Percentiles rank a stretch among this genome's conserved stretches.
These are phyloP conservation scores for Talaromyces sp. DNA, from an alignment of 2,329 filamentous ascomycete species.

Conservation along the genomic window DNA sequence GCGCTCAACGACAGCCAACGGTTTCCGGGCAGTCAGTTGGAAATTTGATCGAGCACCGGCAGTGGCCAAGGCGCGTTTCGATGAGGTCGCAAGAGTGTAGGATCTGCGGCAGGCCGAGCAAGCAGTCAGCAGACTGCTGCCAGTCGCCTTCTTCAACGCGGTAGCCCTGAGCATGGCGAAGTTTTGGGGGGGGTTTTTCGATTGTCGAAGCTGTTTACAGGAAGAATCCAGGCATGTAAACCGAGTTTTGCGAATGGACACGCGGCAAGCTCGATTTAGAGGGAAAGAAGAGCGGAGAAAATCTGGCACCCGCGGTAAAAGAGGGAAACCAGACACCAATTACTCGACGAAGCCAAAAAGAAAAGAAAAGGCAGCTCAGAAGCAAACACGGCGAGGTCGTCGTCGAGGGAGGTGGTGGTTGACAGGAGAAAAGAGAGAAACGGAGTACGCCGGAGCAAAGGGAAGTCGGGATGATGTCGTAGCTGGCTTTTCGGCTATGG, in stretches of 20 bases:
- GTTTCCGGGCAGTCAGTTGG: slow-evolving; percentile 33
- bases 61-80: slow-evolving; percentile 20
- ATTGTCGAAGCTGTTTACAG: not conserved
- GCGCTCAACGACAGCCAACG: slow-evolving; percentile 35
- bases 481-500: slow-evolving; percentile 2
- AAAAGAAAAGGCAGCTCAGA: not conserved
- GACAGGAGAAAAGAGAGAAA: not conserved
- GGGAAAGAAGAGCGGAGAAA: not conserved
- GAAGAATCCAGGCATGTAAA: slow-evolving; percentile 9
- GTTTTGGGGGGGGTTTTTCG: not conserved
- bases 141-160: slow-evolving; percentile 32
- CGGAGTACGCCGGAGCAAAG: slow-evolving; percentile 3
- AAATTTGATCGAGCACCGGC: slow-evolving; percentile 27
- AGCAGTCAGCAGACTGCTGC: slow-evolving; percentile 28
- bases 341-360: not conserved
- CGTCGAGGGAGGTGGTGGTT: not conserved
- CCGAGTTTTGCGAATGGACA: not conserved
- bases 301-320: not conserved
- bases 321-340: not conserved
- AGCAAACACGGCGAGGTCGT: not conserved
- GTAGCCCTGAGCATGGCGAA: slow-evolving; percentile 31
- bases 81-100: slow-evolving; percentile 27
- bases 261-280: not conserved
- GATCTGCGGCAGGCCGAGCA: slow-evolving; percentile 27
- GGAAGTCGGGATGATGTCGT: slow-evolving; percentile 7